Conservation (phyloP, 2,329 filamentous ascomycete species). For the Didymellaceae sp. region DNA sequence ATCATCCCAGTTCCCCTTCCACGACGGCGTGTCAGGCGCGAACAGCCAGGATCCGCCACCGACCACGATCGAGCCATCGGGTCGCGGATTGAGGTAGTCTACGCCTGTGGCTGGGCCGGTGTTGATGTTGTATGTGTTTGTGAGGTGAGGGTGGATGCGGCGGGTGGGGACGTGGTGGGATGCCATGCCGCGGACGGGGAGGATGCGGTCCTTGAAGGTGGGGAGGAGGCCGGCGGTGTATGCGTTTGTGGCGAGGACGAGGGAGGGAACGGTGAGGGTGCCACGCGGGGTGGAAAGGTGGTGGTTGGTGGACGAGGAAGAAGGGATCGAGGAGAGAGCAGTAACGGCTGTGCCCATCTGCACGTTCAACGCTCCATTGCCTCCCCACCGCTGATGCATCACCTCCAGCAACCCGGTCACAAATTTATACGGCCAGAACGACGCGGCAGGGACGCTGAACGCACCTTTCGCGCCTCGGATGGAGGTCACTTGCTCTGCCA, state of each 20-base stretch:
- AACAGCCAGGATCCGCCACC: slow-evolving; percentile 50
- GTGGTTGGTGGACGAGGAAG: slow-evolving; percentile 18
- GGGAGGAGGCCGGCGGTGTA: slow-evolving; percentile 36
- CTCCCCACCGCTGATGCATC: slow-evolving; percentile 20
- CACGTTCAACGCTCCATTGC: slow-evolving; percentile 22
- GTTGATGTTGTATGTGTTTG: slow-evolving; percentile 37
- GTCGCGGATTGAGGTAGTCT: slow-evolving; percentile 24
- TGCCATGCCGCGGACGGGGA: slow-evolving; percentile 43
- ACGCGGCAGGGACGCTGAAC: slow-evolving; percentile 24
- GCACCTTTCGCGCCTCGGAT: slow-evolving; percentile 29
- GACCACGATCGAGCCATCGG: slow-evolving; percentile 21
- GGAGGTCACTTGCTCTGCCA: slow-evolving; percentile 25
- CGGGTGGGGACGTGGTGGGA: slow-evolving; percentile 22
- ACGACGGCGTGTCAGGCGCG: slow-evolving; percentile 44
- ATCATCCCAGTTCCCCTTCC: slow-evolving; percentile 59
- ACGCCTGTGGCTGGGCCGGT: slow-evolving; percentile 13
- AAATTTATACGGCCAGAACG: slow-evolving; percentile 40
- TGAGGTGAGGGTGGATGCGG: slow-evolving; percentile 28
- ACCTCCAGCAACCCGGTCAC: slow-evolving; percentile 29
- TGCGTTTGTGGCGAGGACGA: slow-evolving; percentile 39
- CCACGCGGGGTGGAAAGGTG: slow-evolving; percentile 19
- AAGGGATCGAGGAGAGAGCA: not conserved
- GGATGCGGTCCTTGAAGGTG: slow-evolving; percentile 48
- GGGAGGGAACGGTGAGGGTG: slow-evolving; percentile 20
- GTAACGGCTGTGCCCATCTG: slow-evolving; percentile 34